Conservation (phyloP, 345 rosid genomes). For the Gossypium herbaceum region DNA sequence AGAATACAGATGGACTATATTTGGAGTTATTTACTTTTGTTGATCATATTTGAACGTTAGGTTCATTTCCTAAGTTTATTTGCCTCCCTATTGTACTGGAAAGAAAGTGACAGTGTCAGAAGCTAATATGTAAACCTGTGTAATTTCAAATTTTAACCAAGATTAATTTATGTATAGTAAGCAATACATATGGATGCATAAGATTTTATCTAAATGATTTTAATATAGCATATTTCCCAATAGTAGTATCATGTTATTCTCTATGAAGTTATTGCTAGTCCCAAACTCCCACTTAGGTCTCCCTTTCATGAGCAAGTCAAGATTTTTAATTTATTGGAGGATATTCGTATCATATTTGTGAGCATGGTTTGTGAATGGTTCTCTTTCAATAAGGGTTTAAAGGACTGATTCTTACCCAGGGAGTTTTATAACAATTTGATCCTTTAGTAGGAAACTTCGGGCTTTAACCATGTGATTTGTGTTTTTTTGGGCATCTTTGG, state of each 20-base stretch:
- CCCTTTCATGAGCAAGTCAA: not conserved
- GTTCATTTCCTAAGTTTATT: not conserved
- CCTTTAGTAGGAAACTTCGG: not conserved
- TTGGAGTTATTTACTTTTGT: not conserved
- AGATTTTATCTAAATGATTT: not conserved
- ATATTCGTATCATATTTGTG: not conserved
- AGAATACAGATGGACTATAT: not conserved
- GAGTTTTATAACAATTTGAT: not conserved
- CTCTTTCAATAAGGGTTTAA: not conserved
- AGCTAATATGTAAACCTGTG: not conserved
- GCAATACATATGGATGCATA: not conserved
- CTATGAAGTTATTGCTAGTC: not conserved
- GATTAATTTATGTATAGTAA: not conserved
- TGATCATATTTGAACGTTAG: not conserved
- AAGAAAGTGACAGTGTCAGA: not conserved
- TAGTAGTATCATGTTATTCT: not conserved
- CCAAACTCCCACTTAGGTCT: not conserved
- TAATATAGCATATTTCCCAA: not conserved
- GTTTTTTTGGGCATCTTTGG: not conserved
- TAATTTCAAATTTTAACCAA: not conserved
- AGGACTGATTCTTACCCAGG: not conserved
- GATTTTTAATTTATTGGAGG: slow-evolving; percentile 4
- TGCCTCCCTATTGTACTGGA: not conserved
- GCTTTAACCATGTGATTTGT: not conserved
- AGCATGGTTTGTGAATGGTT: not conserved